Evolutionary conservation across 176 grass and related monocot species (phyloP).

Genomic region (Elaeis guineensis): DNA sequence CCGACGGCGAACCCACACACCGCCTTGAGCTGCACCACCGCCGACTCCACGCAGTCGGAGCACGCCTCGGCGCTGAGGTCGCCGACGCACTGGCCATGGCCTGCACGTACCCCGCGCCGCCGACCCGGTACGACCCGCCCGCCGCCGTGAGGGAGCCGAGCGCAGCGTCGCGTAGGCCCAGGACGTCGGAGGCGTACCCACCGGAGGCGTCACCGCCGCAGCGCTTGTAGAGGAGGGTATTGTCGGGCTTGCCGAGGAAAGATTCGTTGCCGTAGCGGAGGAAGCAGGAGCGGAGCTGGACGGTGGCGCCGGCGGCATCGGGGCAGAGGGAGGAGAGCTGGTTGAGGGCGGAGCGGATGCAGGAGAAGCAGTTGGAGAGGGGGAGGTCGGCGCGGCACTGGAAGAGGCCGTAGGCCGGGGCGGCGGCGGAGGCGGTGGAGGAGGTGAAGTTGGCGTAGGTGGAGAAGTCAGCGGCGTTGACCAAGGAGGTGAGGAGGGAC

Average conservation of each 20-base stretch:
- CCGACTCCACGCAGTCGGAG: constrained; percentile 62
- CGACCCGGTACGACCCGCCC: constrained; percentile 34
- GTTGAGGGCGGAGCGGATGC: constrained; percentile 38
- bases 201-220: constrained; percentile 39
- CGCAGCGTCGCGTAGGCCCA: constrained; percentile 52
- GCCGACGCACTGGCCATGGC: constrained; percentile 90
- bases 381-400: constrained; percentile 87
- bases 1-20: constrained; percentile 41
- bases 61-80: constrained; percentile 57
- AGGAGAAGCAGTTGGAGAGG: constrained; percentile 38
- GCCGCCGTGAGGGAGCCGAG: constrained; percentile 40
- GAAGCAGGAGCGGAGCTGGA: constrained; percentile 88
- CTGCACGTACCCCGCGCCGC: constrained; percentile 64
- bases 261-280: constrained; percentile 88
- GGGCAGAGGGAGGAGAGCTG: constrained; percentile 59
- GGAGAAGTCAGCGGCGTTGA: constrained; percentile 27
- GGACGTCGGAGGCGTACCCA: constrained; percentile 20
- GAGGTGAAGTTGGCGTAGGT: constrained; percentile 52
- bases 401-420: constrained; percentile 33
- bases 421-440: constrained; percentile 1
- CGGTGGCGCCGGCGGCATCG: constrained; percentile 34
- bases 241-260: constrained; percentile 67
- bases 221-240: constrained; percentile 63
- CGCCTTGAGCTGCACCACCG: constrained; percentile 49
- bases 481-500: constrained; percentile 41